Conservation (phyloP, 2,329 filamentous ascomycete species). For the Fusarium sp. region DNA sequence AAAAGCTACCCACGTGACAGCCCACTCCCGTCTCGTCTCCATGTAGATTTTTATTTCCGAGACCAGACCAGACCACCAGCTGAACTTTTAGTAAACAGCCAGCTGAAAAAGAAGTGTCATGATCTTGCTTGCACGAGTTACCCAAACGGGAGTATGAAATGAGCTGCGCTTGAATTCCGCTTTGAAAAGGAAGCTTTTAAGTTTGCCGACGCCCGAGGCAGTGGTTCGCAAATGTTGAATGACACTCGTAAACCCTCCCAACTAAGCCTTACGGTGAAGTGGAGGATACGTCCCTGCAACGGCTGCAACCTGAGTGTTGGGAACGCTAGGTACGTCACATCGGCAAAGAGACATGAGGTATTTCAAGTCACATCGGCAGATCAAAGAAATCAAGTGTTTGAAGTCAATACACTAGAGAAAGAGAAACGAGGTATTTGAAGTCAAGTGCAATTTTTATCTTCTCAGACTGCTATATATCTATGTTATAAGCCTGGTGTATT, state of each 20-base stretch:
- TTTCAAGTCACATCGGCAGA: background rate
- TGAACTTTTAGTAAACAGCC: background rate
- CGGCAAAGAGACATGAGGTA: background rate
- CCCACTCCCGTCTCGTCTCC: background rate
- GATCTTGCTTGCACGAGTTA: slow-evolving; percentile 26
- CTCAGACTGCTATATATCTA: slow-evolving; percentile 20
- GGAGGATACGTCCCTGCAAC: slow-evolving; percentile 15
- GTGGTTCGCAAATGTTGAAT: background rate
- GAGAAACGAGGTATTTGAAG: background rate
- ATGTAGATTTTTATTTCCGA: background rate
- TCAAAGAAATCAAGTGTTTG: too few species aligned
- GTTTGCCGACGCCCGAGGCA: slow-evolving; percentile 5
- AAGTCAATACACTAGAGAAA: too few species aligned
- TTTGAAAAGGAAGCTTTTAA: background rate
- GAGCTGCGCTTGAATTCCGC: slow-evolving; percentile 29
- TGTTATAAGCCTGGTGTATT: slow-evolving; percentile 15
- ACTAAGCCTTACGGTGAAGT: slow-evolving; percentile 1
- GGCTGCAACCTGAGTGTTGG: background rate
- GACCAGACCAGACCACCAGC: background rate
- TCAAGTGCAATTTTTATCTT: slow-evolving; percentile 22
- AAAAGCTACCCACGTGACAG: background rate
- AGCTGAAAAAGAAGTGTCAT: slow-evolving; percentile 4
- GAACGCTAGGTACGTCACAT: slow-evolving; percentile 7
- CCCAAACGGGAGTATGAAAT: slow-evolving; percentile 18
- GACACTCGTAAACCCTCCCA: slow-evolving; percentile 6